Percentiles rank a stretch among this genome's conserved stretches.
phyloP scores from a whole-genome alignment of 2,329 filamentous ascomycete species.

The Coniella vitis region DNA sequence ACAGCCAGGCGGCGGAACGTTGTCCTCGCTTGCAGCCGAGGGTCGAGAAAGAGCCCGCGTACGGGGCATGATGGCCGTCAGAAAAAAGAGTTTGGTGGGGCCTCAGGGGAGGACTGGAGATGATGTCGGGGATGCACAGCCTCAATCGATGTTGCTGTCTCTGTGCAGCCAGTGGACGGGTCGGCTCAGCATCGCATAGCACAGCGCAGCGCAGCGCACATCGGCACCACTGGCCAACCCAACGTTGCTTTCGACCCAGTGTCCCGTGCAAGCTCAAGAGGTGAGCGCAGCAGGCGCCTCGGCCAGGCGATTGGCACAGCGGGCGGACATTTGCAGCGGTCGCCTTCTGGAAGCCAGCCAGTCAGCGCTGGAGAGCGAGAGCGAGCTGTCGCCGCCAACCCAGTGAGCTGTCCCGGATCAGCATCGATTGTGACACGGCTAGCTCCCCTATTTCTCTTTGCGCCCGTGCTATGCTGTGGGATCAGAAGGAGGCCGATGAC shows the following conservation, averaged over 20 bases:
- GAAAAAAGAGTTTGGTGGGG: constrained; percentile 10
- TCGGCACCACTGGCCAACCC: no score
- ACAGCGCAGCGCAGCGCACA: no score
- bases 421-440: no score
- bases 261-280: background rate
- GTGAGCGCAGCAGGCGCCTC: constrained; percentile 5
- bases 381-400: background rate
- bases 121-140: constrained; percentile 12
- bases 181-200: no score
- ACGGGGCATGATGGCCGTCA: background rate
- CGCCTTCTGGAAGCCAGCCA: constrained; percentile 12
- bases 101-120: constrained; percentile 8
- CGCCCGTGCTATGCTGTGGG: no score
- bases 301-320: constrained; percentile 2
- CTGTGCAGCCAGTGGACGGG: background rate
- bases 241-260: background rate
- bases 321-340: background rate
- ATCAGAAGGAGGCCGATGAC: no score
- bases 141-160: constrained; percentile 9
- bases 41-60: background rate
- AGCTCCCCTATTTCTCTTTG: no score
- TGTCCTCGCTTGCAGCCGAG: background rate
- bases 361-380: constrained; percentile 1
- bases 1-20: background rate
- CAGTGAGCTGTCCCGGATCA: no score